Percentiles rank a stretch among this genome's conserved stretches.
Conservation (phyloP, 768 basidiomycete genomes). For the Auricularia sp. region DNA sequence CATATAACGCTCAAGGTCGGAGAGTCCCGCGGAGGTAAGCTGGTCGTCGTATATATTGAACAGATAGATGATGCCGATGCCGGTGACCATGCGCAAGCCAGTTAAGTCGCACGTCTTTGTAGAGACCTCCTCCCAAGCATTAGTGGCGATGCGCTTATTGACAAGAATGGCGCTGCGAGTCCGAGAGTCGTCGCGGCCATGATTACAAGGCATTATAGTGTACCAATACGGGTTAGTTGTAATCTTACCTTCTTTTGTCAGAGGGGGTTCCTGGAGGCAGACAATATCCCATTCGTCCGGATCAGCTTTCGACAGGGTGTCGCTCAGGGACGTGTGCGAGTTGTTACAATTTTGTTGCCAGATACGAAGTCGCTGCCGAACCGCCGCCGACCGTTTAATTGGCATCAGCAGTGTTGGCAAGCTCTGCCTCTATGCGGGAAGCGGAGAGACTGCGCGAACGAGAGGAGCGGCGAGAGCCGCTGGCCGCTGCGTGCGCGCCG, state of each 20-base stretch:
- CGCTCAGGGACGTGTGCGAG: not conserved
- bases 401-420: not conserved
- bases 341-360: slow-evolving; percentile 5
- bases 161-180: slow-evolving; percentile 17
- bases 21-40: not conserved
- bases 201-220: not conserved
- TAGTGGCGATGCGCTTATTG: slow-evolving; percentile 11
- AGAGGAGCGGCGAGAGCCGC: too few species aligned
- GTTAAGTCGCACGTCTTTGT: slow-evolving; percentile 18
- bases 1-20: not conserved
- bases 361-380: not conserved
- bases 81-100: slow-evolving; percentile 16
- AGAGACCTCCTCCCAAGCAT: slow-evolving; percentile 15
- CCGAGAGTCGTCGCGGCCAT: not conserved
- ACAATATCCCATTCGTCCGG: not conserved
- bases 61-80: slow-evolving; percentile 15
- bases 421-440: not conserved
- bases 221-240: not conserved
- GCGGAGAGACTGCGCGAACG: not conserved
- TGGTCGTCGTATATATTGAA: slow-evolving; percentile 33
- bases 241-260: not conserved
- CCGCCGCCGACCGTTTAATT: not conserved
- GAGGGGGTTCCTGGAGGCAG: not conserved
- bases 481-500: too few species aligned
- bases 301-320: not conserved